phyloP scores from a whole-genome alignment of 1,284 basidiomycete species.

The Anthracocystis walkeri region DNA sequence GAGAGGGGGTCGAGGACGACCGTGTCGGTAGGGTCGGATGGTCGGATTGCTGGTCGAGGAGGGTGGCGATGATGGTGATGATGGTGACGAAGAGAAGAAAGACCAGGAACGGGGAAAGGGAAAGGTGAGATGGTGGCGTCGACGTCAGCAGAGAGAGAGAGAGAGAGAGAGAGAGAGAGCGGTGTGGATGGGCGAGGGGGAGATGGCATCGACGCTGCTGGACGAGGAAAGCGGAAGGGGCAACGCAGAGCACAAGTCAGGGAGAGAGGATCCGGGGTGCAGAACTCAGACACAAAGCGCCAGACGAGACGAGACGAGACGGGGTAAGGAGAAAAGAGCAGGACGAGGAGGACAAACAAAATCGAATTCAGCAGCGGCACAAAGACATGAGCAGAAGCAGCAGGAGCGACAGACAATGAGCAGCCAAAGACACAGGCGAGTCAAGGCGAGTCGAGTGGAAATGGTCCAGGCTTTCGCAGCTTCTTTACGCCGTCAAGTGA shows the following conservation, averaged over 20 bases:
- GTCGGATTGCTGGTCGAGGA: conserved; percentile 10
- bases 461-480: too few species aligned
- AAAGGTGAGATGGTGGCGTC: conserved; percentile 4
- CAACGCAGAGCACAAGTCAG: background rate
- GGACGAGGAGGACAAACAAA: background rate
- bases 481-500: too few species aligned
- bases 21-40: conserved; percentile 18
- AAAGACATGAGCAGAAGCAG: background rate
- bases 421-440: too few species aligned
- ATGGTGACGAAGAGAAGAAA: conserved; percentile 4
- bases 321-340: background rate
- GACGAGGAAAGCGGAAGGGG: too few species aligned
- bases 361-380: background rate
- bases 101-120: conserved; percentile 1
- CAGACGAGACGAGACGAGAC: background rate
- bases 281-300: background rate
- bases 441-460: background rate
- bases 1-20: conserved; percentile 3
- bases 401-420: background rate
- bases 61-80: background rate
- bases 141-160: background rate
- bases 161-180: too few species aligned
- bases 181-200: background rate
- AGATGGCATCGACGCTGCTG: background rate
- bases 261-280: conserved; percentile 5